Conservation (phyloP, 1,284 basidiomycete species). For the Cystobasidium sp. region DNA sequence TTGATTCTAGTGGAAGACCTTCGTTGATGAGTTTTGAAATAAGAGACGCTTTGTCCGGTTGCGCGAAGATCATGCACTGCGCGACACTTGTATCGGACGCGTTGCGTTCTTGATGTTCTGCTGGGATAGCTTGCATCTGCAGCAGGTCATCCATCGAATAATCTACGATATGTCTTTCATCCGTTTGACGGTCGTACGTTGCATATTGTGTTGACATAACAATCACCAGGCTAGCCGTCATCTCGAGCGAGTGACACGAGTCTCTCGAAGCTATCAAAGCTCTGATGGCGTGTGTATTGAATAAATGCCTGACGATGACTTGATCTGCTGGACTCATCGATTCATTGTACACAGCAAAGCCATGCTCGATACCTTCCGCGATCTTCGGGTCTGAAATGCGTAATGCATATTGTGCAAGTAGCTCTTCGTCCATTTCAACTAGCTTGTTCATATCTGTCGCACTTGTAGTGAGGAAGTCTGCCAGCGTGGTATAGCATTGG, state of each 20-base stretch:
- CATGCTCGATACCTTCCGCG: slow-evolving; percentile 78
- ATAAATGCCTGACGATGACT: slow-evolving; percentile 79
- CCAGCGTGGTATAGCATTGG: slow-evolving; percentile 77
- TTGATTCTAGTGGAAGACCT: slow-evolving; percentile 87
- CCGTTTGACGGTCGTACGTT: slow-evolving; percentile 44
- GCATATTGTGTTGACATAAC: slow-evolving; percentile 90
- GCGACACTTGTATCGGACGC: slow-evolving; percentile 61
- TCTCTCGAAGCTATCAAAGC: slow-evolving; percentile 83
- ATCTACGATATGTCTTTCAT: slow-evolving; percentile 72
- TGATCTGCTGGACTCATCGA: slow-evolving; percentile 73
- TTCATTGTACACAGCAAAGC: slow-evolving; percentile 86
- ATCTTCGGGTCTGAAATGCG: slow-evolving; percentile 71
- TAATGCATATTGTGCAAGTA: slow-evolving; percentile 65
- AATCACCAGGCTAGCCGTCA: slow-evolving; percentile 77
- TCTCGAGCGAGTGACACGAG: slow-evolving; percentile 81
- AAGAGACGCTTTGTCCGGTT: slow-evolving; percentile 76
- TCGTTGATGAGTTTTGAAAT: slow-evolving; percentile 80
- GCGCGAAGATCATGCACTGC: slow-evolving; percentile 82
- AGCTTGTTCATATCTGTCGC: slow-evolving; percentile 77
- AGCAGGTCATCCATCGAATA: slow-evolving; percentile 82
- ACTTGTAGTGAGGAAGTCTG: slow-evolving; percentile 84
- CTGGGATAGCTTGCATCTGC: slow-evolving; percentile 87
- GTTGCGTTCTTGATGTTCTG: slow-evolving; percentile 19
- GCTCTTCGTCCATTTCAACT: slow-evolving; percentile 44
- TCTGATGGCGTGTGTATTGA: slow-evolving; percentile 76